These are phyloP conservation scores for Pythium dissimile DNA, from an alignment of 352 stramenopile genomes.

Conservation along the genomic window DNA sequence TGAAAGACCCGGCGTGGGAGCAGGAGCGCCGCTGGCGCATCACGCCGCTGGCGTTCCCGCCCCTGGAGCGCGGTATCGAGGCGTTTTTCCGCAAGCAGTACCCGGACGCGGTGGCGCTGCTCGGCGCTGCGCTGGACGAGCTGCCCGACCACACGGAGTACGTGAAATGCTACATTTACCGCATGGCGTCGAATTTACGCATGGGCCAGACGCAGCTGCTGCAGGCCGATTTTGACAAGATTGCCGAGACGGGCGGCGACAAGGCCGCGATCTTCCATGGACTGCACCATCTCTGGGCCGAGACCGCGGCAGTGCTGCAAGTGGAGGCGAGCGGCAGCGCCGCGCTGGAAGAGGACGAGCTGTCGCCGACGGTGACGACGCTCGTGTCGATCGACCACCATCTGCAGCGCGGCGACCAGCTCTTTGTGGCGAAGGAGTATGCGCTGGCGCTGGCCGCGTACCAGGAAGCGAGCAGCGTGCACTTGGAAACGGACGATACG, in stretches of 20 bases:
- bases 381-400: conserved; percentile 60
- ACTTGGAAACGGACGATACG: conserved; percentile 3
- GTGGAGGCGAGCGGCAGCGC: conserved; percentile 36
- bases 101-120: conserved; percentile 42
- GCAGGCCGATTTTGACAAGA: conserved; percentile 42
- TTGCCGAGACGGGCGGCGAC: conserved; percentile 54
- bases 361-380: conserved; percentile 14
- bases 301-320: conserved; percentile 44
- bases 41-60: conserved; percentile 32
- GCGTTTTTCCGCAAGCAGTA: conserved; percentile 69
- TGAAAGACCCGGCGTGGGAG: conserved; percentile 27
- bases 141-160: conserved; percentile 59
- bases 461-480: conserved; percentile 36
- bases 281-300: conserved; percentile 62
- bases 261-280: conserved; percentile 78
- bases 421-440: conserved; percentile 62
- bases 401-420: conserved; percentile 48
- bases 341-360: neutral
- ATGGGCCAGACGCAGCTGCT: conserved; percentile 53
- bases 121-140: conserved; percentile 41
- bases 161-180: conserved; percentile 73
- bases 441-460: conserved; percentile 46
- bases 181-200: conserved; percentile 67
- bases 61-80: conserved; percentile 60
- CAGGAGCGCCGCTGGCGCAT: conserved; percentile 48